Percentiles rank a stretch among this genome's conserved stretches.
Evolutionary conservation across 73 alveolate species (phyloP).

Genomic region (Uronychia binucleata): DNA sequence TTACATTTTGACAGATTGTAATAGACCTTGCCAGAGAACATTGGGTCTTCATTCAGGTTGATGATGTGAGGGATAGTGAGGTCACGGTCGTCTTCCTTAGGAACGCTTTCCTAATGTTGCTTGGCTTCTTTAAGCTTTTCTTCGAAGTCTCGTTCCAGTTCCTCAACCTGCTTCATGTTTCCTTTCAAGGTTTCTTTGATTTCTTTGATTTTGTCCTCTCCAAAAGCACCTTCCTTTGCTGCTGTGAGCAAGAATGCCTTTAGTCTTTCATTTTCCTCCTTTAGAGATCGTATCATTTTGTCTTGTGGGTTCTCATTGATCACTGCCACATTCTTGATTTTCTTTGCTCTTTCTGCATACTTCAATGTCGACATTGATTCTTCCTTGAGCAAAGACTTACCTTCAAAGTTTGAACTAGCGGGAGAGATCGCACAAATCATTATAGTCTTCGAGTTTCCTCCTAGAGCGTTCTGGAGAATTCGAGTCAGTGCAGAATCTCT

Average conservation of each 20-base stretch:
- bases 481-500: conserved; percentile 97
- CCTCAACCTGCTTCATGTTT: conserved; percentile 68
- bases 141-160: conserved; percentile 79
- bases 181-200: conserved; percentile 74
- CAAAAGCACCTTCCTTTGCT: conserved; percentile 27
- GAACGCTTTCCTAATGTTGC: conserved; percentile 5
- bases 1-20: conserved; percentile 63
- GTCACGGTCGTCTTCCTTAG: conserved; percentile 13
- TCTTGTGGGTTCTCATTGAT: conserved; percentile 77
- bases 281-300: conserved; percentile 82
- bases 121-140: conserved; percentile 69
- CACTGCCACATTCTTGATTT: conserved; percentile 73
- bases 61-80: conserved; percentile 79
- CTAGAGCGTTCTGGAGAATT: conserved; percentile 96
- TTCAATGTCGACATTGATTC: conserved; percentile 96
- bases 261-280: conserved; percentile 90
- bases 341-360: conserved; percentile 97
- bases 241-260: conserved; percentile 66
- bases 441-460: conserved; percentile 95
- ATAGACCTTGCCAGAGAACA: conserved; percentile 82
- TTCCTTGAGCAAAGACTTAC: background rate
- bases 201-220: conserved; percentile 53
- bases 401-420: conserved; percentile 92
- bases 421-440: conserved; percentile 99
- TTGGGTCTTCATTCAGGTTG: conserved; percentile 95